Evolutionary conservation across 1,284 basidiomycete genomes (phyloP).

Genomic region (Sporisorium exsertum): DNA sequence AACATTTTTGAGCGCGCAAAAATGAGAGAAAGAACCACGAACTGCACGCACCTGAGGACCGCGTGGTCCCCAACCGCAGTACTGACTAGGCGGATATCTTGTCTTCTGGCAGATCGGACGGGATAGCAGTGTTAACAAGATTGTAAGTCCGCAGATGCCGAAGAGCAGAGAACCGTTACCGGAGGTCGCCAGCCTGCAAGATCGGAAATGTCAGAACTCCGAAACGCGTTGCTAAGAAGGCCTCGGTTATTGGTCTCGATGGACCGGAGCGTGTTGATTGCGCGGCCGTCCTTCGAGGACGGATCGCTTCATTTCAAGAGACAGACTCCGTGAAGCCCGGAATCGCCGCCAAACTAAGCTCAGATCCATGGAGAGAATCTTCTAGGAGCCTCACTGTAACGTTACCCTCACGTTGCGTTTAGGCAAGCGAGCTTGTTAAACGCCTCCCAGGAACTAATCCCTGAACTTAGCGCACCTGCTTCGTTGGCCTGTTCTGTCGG

Average conservation of each 20-base stretch:
- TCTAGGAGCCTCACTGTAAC: too few relatives aligned
- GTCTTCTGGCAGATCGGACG: slow-evolving; percentile 84
- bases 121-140: slow-evolving; percentile 83
- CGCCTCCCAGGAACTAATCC: too few relatives aligned
- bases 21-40: slow-evolving; percentile 70
- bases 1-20: neutral
- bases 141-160: slow-evolving; percentile 79
- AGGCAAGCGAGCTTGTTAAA: too few relatives aligned
- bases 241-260: neutral
- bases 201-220: neutral
- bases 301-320: neutral
- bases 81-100: slow-evolving; percentile 83
- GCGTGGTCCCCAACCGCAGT: slow-evolving; percentile 85
- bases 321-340: too few relatives aligned
- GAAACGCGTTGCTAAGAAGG: neutral
- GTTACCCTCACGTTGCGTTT: too few relatives aligned
- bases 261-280: neutral
- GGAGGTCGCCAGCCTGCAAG: too few relatives aligned
- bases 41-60: slow-evolving; percentile 85
- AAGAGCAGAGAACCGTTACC: neutral
- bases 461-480: too few relatives aligned
- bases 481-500: neutral
- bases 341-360: too few relatives aligned
- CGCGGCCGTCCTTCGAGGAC: neutral
- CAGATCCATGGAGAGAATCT: too few relatives aligned